These are phyloP conservation scores for Blastobotrys serpentis DNA, from an alignment of 1,139 yeast species.

Conservation along the genomic window DNA sequence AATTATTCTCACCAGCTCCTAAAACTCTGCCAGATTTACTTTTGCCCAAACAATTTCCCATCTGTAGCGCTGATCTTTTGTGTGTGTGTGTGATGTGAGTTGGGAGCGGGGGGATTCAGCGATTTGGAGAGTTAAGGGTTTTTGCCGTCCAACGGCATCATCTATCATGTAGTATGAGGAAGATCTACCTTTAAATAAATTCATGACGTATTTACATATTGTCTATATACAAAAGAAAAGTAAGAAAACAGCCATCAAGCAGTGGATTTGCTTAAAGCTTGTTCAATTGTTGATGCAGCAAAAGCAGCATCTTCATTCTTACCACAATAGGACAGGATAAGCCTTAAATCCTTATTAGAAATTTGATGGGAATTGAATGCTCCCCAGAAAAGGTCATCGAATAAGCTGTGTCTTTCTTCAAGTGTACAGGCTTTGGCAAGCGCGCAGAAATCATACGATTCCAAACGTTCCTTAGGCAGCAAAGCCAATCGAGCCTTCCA, in stretches of 20 bases:
- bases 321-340: slow-evolving; percentile 14
- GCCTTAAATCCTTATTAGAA: slow-evolving; percentile 9
- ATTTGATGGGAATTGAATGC: slow-evolving; percentile 12
- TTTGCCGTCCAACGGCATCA: too few relatives aligned
- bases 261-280: slow-evolving; percentile 15
- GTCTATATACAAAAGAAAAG: slow-evolving; percentile 12
- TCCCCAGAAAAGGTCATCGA: slow-evolving; percentile 16
- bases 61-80: too few relatives aligned
- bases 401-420: slow-evolving; percentile 24
- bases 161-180: too few relatives aligned
- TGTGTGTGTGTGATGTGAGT: too few relatives aligned
- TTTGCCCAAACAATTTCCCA: slow-evolving; percentile 14
- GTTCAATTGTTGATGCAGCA: slow-evolving; percentile 6
- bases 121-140: too few relatives aligned
- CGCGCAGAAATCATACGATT: slow-evolving; percentile 88
- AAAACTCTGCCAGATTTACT: slow-evolving; percentile 1
- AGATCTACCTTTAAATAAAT: background rate
- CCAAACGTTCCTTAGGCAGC: slow-evolving; percentile 41
- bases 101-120: too few relatives aligned
- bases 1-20: slow-evolving; percentile 7
- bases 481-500: slow-evolving; percentile 59
- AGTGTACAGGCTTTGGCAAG: slow-evolving; percentile 43
- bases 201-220: background rate
- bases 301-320: slow-evolving; percentile 14
- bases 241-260: too few relatives aligned